Conservation (phyloP, 2,329 filamentous ascomycete species). For the Cordyceps sp. region DNA sequence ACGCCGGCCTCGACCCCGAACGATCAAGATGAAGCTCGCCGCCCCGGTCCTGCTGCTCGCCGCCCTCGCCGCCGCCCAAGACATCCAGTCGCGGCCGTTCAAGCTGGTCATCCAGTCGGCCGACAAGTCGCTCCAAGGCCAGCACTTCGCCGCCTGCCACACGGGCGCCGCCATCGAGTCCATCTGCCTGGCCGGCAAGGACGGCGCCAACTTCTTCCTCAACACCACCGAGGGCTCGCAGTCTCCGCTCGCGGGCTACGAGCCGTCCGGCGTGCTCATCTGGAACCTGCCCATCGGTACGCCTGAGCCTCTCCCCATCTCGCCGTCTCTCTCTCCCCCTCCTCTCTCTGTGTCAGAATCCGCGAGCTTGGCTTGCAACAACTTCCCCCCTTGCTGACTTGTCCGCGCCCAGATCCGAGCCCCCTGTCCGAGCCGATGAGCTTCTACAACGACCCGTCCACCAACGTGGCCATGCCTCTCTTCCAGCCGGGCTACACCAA, state of each 20-base stretch:
- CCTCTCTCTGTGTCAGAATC: background rate
- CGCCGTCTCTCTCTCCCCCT: too few relatives aligned
- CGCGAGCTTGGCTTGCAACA: too few relatives aligned
- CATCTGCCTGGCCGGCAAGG: constrained; percentile 3
- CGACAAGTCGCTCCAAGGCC: constrained; percentile 5
- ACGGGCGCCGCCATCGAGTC: constrained; percentile 8
- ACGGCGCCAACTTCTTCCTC: constrained; percentile 3
- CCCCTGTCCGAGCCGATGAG: constrained; percentile 4
- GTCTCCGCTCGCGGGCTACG: constrained; percentile 3
- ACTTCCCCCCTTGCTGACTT: too few relatives aligned
- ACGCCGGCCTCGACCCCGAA: too few relatives aligned
- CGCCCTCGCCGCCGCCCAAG: constrained; percentile 3
- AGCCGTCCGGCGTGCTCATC: constrained; percentile 2
- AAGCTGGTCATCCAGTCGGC: constrained; percentile 5
- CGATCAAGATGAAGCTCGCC: constrained; percentile 4
- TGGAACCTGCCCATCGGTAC: constrained; percentile 3
- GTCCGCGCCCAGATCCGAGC: constrained; percentile 1
- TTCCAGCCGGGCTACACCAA: constrained; percentile 6
- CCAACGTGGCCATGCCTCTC: constrained; percentile 8
- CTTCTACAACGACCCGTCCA: constrained; percentile 6
- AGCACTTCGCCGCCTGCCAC: constrained; percentile 6
- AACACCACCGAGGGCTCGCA: constrained; percentile 5
- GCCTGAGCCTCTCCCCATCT: background rate
- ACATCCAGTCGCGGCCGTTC: constrained; percentile 8
- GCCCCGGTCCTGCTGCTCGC: constrained; percentile 1